Percentiles rank a stretch among this genome's conserved stretches.
Evolutionary conservation across 2,329 filamentous ascomycete species (phyloP).

Genomic region (Allantophomopsis lycopodina): DNA sequence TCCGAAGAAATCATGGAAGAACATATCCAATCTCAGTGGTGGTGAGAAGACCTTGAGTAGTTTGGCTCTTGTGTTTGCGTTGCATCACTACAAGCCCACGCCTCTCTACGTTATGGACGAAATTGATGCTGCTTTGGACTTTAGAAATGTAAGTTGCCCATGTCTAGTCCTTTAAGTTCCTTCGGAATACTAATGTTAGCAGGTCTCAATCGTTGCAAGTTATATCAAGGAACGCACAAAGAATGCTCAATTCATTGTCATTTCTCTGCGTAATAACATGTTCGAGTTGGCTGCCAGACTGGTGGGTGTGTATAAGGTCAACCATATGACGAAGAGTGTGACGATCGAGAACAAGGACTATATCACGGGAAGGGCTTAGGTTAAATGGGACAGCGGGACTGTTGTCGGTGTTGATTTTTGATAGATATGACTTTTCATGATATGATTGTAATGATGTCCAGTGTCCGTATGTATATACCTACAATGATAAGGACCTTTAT

Average conservation of each 20-base stretch:
- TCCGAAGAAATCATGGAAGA: constrained; percentile 99
- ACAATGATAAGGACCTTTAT: too few relatives aligned
- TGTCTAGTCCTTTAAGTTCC: neutral
- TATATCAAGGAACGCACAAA: constrained; percentile 99
- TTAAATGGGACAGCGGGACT: neutral
- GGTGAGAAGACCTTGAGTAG: constrained; percentile 95
- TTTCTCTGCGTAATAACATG: constrained; percentile 97
- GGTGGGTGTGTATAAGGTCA: constrained; percentile 98
- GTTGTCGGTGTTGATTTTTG: too few relatives aligned
- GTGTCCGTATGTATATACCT: too few relatives aligned
- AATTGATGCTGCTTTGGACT: constrained; percentile 95
- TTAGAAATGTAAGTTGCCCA: constrained; percentile 68
- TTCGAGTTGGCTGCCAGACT: constrained; percentile 93
- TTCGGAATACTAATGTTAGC: constrained; percentile 4
- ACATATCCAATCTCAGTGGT: constrained; percentile 89
- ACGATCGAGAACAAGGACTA: constrained; percentile 80
- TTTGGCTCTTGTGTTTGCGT: constrained; percentile 88
- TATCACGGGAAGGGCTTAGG: constrained; percentile 20
- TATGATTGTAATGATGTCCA: too few relatives aligned
- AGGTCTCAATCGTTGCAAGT: constrained; percentile 94
- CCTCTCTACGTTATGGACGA: constrained; percentile 99
- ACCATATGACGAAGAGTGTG: constrained; percentile 93
- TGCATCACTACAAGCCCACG: constrained; percentile 97
- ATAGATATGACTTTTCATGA: too few relatives aligned
- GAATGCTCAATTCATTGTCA: constrained; percentile 98